A percentile compares a stretch with the other conserved stretches of the same genome.
Evolutionary conservation across 176 grass and related monocot genomes (phyloP).

Genomic region (Ensete ventricosum): DNA sequence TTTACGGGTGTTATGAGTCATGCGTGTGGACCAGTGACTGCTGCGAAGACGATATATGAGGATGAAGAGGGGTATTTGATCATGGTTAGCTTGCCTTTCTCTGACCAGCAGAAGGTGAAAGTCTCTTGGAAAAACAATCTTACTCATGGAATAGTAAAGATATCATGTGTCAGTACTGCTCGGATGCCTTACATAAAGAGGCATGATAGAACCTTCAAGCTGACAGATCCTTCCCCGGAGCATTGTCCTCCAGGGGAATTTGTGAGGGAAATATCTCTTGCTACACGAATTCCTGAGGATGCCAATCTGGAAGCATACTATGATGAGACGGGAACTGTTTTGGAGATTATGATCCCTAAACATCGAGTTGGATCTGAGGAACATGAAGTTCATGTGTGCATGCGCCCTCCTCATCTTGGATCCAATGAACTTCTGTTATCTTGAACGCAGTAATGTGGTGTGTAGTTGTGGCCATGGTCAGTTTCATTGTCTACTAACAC

Average conservation of each 20-base stretch:
- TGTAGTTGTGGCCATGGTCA: not conserved
- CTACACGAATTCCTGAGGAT: conserved; percentile 1
- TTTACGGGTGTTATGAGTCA: conserved; percentile 1
- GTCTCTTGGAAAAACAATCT: not conserved
- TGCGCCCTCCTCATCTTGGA: conserved; percentile 1
- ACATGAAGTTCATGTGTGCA: not conserved
- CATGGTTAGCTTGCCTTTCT: not conserved
- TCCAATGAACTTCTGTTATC: not conserved
- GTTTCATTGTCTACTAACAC: no score
- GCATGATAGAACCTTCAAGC: not conserved
- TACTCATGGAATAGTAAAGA: conserved; percentile 1
- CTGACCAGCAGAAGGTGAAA: not conserved
- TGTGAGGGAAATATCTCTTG: not conserved
- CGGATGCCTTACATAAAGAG: not conserved
- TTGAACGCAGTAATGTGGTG: not conserved
- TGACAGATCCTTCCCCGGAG: not conserved
- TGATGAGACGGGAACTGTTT: not conserved
- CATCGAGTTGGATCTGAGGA: not conserved
- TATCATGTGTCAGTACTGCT: conserved; percentile 2
- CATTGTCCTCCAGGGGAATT: not conserved
- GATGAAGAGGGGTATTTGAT: not conserved
- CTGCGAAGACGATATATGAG: not conserved
- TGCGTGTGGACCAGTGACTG: conserved; percentile 1
- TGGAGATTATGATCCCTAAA: not conserved
- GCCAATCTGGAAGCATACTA: not conserved